Evolutionary conservation across 2,329 filamentous ascomycete genomes (phyloP), one percentile per base, ranked within the genome.

Genomic region (Phyllosticta citrichinensis): DNA sequence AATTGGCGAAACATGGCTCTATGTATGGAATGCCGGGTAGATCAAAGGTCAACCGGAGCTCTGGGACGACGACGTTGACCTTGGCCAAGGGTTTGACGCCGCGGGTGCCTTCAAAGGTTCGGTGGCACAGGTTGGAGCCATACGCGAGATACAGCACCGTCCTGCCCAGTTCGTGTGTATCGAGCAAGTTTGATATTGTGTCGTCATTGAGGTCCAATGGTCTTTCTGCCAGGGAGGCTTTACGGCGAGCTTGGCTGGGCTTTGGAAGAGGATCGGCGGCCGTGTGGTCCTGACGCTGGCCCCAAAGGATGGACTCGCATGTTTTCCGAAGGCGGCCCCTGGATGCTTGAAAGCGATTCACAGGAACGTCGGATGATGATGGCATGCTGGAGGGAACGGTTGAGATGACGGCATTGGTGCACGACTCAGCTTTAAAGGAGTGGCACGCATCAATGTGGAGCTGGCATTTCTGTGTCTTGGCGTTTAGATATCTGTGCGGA

Each of bases 1-100:
- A 87, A 68, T 96, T 96, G 62, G 91, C 91, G 72, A 97, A 97
- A 73, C 93, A 96, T 0, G 94, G 93, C 74, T 97, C 94, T 12
- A 76, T 70, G 75, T 97, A 97, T 0, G 94, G 89, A 0, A 97
- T 69, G 0, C 91, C 93, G 0, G 91, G 84, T 0, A 97, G 82
- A 70, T 94, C 88, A 72, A 99, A 97, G 6, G 86, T 89, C 58
- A 99, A 79, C 56, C 83, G 80, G 55, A 97, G 79, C 5, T 83
- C 81, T 0, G 94, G 94, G 2, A 91, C 90, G 5, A 87, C 83
- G 8, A 96, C 93, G 69, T 91, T 91, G 69, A 92, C 76, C 64
- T 88, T 83, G 50, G 89, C 91, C 14, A 97, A 68, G 0, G 94
- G 94, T 25, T 83, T 83, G 74, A 97, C 93, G 63, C 87, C 87